Percentiles rank a stretch among this genome's conserved stretches.
These are phyloP conservation scores for Pluteus cervinus DNA, from an alignment of 768 basidiomycete species.

Conservation along the genomic window DNA sequence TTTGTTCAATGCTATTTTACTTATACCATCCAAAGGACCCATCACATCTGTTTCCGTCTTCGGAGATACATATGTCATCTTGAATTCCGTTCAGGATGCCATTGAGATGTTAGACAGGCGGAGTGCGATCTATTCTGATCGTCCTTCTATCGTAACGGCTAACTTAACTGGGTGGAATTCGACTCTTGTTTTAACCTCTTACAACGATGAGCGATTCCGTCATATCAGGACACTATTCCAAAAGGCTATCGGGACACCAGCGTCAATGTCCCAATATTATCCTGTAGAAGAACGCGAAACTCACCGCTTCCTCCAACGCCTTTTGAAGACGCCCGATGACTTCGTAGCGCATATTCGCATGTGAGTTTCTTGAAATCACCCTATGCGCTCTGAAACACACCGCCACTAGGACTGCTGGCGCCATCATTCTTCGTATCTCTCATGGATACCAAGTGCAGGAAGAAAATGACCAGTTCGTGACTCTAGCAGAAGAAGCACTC, in stretches of 20 bases:
- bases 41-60: slow-evolving; percentile 15
- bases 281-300: slow-evolving; percentile 34
- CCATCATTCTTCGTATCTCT: slow-evolving; percentile 21
- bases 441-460: slow-evolving; percentile 25
- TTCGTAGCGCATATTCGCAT: slow-evolving; percentile 27
- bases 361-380: slow-evolving; percentile 21
- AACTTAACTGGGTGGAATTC: neutral
- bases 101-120: slow-evolving; percentile 16
- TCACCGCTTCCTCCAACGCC: slow-evolving; percentile 29
- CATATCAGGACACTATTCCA: slow-evolving; percentile 35
- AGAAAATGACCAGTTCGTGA: slow-evolving; percentile 24
- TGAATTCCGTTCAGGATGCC: slow-evolving; percentile 15
- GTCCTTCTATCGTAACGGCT: slow-evolving; percentile 6
- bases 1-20: neutral
- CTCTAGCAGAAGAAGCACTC: slow-evolving; percentile 17
- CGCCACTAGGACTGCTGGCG: slow-evolving; percentile 15
- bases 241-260: slow-evolving; percentile 31
- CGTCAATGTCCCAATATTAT: slow-evolving; percentile 30
- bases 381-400: neutral
- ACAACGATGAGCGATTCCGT: slow-evolving; percentile 27
- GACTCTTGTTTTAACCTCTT: slow-evolving; percentile 3
- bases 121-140: slow-evolving; percentile 15
- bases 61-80: slow-evolving; percentile 13
- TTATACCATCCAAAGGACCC: slow-evolving; percentile 11
- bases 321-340: slow-evolving; percentile 27